Evolutionary conservation across 345 rosid genomes (phyloP).

Genomic region (Melaleuca quinquenervia): DNA sequence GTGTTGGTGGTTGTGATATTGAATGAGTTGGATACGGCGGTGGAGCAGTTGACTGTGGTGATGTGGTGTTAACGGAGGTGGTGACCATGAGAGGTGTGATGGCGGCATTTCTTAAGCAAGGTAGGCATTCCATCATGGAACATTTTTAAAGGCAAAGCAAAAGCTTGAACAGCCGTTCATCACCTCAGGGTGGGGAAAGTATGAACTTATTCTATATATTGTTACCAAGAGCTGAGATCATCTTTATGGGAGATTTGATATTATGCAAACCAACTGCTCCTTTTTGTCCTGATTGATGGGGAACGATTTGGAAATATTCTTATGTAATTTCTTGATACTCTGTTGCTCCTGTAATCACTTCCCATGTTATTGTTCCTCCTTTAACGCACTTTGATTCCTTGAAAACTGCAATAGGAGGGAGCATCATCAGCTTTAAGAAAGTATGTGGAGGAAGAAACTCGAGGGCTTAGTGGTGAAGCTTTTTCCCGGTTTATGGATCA

Average conservation of each 20-base stretch:
- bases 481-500: slow-evolving; percentile 89
- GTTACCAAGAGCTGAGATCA: neutral
- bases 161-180: neutral
- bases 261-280: neutral
- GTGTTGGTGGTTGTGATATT: neutral
- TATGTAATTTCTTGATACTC: neutral
- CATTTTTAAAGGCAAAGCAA: neutral
- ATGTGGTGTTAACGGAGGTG: neutral
- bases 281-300: neutral
- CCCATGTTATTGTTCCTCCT: neutral
- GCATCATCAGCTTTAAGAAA: slow-evolving; percentile 74
- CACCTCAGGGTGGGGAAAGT: neutral
- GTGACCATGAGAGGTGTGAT: neutral
- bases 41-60: neutral
- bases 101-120: neutral
- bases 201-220: neutral
- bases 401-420: slow-evolving; percentile 48
- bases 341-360: neutral
- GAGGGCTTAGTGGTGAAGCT: slow-evolving; percentile 84
- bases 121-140: neutral
- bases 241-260: neutral
- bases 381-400: neutral
- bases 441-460: slow-evolving; percentile 75
- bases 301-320: neutral
- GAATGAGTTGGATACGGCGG: neutral